Evolutionary conservation across 192 early-diverging fungal species (phyloP), one percentile per base, ranked within the genome.

Genomic region (Lunasporangiospora selenospora): DNA sequence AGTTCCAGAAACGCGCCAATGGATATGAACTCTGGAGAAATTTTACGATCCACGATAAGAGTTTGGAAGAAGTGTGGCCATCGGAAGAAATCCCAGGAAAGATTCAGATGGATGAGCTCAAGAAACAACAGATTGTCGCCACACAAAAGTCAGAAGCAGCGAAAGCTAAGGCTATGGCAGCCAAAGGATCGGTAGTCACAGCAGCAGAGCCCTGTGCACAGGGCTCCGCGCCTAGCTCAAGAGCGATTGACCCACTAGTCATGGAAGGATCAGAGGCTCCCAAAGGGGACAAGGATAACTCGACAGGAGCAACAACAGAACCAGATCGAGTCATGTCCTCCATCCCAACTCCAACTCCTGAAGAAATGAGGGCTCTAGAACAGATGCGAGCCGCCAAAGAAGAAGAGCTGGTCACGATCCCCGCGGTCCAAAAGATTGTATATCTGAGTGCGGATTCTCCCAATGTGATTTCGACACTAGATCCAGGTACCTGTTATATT

Each of bases 361-460:
- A n/a, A 16, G 19, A 41, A 9, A 27, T 27, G 32, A 70, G 45
- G 29, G 39, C 39, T 15, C 30, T 70, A 23, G 67, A 70, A 26
- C 26, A 54, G 39, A 58, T 62, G 27, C 67, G 67, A 10, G 59
- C 29, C 6, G 11, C 12, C 55, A 83, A 57, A 23, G 71, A 64
- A 43, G 56, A 75, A 31, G 31, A 53, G 23, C 46, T 70, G 1
- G 67, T 61, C 49, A 77, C 23, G 67, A 85, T 27, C 21, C 82
- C 54, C 81, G 82, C 53, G 51, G 77, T 27, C 81, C 83, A 57
- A 79, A 89, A 11, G 54, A 86, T 97, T 23, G 89, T 97, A 5
- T 98, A 98, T 65, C 69, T 98, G 42, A 92, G 92, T 0, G 97
- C 96, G 2, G 97, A 99, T 60, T 90, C 93, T 13, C 81, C 86